Base-by-base conservation (phyloP, 2,329 filamentous ascomycete species). In the Periconia macrospinosa region DNA sequence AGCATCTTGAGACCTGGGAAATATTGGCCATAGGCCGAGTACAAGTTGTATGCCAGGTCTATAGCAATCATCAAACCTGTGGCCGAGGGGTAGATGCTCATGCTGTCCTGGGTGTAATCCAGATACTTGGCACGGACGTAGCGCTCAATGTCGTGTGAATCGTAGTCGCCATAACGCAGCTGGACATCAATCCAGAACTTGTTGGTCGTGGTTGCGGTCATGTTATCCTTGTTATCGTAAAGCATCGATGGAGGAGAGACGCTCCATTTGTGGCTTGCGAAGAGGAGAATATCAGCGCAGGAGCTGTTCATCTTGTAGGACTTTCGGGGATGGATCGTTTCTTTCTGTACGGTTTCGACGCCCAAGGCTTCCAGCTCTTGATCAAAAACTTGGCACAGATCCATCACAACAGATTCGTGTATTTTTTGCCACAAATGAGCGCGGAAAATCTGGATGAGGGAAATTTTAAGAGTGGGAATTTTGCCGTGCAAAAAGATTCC, bases 221-320 rank as follows among this genome's bases (percentile, higher is more conserved):
- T 96, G 17, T 89, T 86, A 71, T 99, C 94, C 79, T 97, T 97
- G 48, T 91, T 97, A 66, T 99, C 94, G 70, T 95, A 96, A 3
- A 99, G 80, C 64, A 96, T 84, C 2, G 93, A 97, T 1, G 94
- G 95, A 2, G 91, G 83, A 0, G 92, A 97, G 49, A 99, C 92
- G 59, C 96, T 97, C 95, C 95, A 99, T 75, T 97, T 99, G 79
- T 97, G 94, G 60, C 90, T 96, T 37, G 94, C 93, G 70, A 99
- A 99, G 10, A 99, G 84, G 50, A 97, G 82, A 59, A 99, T 97
- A 74, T 99, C 94, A 5, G 95, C 94, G 68, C 94, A 97, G 53
- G 93, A 97, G 68, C 92, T 97, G 81, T 99, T 99, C 94, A 99
- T 99, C 85, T 99, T 99, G 85, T 99, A 99, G 5, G 92, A 97